phyloP scores from a whole-genome alignment of 2,329 filamentous ascomycete genomes.

The Bipolaris bicolor region DNA sequence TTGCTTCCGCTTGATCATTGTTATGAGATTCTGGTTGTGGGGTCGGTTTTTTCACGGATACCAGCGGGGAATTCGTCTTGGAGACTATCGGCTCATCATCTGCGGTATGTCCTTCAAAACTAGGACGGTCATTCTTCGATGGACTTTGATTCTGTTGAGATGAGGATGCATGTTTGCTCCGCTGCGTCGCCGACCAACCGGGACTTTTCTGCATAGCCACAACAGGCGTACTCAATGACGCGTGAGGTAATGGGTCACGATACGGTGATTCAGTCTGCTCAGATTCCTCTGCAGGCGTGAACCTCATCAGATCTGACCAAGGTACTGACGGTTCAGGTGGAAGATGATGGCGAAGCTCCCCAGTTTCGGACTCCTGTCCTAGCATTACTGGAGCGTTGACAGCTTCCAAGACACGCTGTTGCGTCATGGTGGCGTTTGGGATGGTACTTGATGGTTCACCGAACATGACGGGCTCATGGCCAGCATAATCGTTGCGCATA shows the following conservation, averaged over 20 bases:
- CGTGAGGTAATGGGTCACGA: slow-evolving; percentile 5
- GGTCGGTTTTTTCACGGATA: not conserved
- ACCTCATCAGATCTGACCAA: slow-evolving; percentile 46
- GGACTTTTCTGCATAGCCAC: not conserved
- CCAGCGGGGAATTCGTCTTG: not conserved
- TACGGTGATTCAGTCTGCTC: slow-evolving; percentile 20
- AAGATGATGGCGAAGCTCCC: slow-evolving; percentile 23
- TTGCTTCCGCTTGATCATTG: not conserved
- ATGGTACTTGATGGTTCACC: slow-evolving; percentile 52
- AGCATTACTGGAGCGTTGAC: slow-evolving; percentile 36
- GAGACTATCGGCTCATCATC: not conserved
- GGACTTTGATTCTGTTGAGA: slow-evolving; percentile 10
- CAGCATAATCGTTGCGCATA: slow-evolving; percentile 44
- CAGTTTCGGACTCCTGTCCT: slow-evolving; percentile 26
- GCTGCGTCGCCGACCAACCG: slow-evolving; percentile 7
- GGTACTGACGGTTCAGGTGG: slow-evolving; percentile 41
- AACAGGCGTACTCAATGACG: not conserved
- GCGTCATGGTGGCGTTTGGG: slow-evolving; percentile 50
- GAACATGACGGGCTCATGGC: slow-evolving; percentile 52
- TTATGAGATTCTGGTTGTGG: slow-evolving; percentile 1
- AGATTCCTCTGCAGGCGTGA: slow-evolving; percentile 19
- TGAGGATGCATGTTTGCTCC: slow-evolving; percentile 11
- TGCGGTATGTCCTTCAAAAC: not conserved
- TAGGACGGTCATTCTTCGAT: slow-evolving; percentile 5
- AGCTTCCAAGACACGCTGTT: slow-evolving; percentile 49